phyloP scores from a whole-genome alignment of 108 stramenopile genomes.

The Hondaea fermentalgiana region DNA sequence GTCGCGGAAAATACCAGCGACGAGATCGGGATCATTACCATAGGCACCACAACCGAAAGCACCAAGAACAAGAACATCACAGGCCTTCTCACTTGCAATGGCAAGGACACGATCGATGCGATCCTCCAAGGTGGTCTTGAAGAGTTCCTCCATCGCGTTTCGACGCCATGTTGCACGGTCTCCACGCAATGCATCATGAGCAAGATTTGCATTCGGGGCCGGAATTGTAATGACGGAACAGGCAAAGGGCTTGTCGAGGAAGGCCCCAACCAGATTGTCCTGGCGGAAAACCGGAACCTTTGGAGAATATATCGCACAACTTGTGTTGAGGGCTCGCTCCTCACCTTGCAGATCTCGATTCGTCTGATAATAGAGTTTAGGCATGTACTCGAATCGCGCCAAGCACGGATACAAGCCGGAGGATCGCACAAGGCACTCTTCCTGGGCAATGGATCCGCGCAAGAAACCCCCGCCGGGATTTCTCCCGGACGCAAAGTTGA shows the following conservation, averaged over 20 bases:
- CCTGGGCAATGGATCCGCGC: not conserved
- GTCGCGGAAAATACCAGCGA: not conserved
- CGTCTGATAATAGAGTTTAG: not conserved
- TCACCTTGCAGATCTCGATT: not conserved
- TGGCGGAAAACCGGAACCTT: not conserved
- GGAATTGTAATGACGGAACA: not conserved
- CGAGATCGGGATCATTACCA: not conserved
- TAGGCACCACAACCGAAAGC: not conserved
- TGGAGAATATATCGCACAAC: not conserved
- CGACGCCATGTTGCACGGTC: not conserved
- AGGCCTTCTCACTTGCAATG: not conserved
- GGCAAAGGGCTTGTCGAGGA: not conserved
- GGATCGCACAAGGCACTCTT: not conserved
- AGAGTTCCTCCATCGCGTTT: not conserved
- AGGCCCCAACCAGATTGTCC: not conserved
- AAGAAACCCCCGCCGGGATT: not conserved
- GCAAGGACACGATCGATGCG: not conserved
- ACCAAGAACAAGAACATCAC: not conserved
- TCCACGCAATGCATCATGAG: not conserved
- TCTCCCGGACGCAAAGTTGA: not conserved
- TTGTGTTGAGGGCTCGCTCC: not conserved
- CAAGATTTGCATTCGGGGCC: not conserved
- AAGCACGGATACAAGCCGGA: not conserved
- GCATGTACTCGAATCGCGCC: not conserved
- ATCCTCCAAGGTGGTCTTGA: not conserved